Evolutionary conservation across 768 basidiomycete species (phyloP).

Genomic region (Lyophyllum semitale): DNA sequence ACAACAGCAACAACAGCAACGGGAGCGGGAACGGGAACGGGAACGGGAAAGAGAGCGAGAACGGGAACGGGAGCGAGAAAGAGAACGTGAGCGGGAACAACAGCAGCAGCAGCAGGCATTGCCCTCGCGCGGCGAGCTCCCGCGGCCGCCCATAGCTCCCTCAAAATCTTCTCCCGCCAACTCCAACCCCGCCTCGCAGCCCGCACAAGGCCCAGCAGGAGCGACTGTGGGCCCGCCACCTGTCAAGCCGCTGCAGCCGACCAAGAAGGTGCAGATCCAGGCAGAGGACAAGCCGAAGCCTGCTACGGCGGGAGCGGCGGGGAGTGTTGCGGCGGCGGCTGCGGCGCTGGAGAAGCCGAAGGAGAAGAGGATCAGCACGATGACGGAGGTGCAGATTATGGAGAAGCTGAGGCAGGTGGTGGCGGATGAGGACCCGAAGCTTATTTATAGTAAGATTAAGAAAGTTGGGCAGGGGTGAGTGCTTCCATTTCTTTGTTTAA

Average conservation of each 20-base stretch:
- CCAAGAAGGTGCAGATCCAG: constrained; percentile 71
- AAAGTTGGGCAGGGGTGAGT: constrained; percentile 98
- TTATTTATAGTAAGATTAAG: constrained; percentile 93
- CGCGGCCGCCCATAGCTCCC: constrained; percentile 40
- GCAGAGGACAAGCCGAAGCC: constrained; percentile 50
- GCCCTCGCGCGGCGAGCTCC: constrained; percentile 20
- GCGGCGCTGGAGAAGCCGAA: constrained; percentile 77
- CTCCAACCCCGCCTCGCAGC: constrained; percentile 42
- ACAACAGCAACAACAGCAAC: constrained; percentile 36
- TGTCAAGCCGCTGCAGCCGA: constrained; percentile 75
- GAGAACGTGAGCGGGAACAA: constrained; percentile 16
- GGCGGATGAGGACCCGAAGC: constrained; percentile 82
- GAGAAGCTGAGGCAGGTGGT: constrained; percentile 93
- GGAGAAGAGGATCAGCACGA: constrained; percentile 91
- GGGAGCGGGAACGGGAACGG: constrained; percentile 23
- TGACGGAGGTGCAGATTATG: constrained; percentile 99
- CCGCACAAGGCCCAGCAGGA: constrained; percentile 49
- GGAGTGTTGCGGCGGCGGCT: constrained; percentile 58
- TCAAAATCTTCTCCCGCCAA: constrained; percentile 50
- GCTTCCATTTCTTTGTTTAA: constrained; percentile 9
- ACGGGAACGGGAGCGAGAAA: constrained; percentile 27
- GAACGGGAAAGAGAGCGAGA: constrained; percentile 18
- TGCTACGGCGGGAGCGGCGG: constrained; percentile 51
- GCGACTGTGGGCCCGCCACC: constrained; percentile 55
- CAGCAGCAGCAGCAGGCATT: constrained; percentile 20